phyloP scores from a whole-genome alignment of 306 rosid species.

The Prosopis cineraria region DNA sequence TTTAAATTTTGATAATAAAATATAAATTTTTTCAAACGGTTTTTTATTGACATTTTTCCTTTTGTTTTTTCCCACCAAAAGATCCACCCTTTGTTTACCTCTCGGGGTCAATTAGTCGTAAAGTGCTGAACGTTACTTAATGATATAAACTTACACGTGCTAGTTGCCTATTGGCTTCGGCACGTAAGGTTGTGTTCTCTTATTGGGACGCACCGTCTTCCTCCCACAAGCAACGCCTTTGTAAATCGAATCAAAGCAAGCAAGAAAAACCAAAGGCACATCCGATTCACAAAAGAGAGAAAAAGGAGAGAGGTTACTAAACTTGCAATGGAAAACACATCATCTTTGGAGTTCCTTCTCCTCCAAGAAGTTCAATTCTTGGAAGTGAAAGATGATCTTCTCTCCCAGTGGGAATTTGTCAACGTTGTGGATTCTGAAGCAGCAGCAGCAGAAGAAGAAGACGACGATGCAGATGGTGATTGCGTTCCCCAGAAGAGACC shows the following conservation, averaged over 20 bases:
- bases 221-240: conserved; percentile 17
- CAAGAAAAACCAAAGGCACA: neutral
- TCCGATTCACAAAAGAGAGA: neutral
- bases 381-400: conserved; percentile 42
- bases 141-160: conserved; percentile 18
- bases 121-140: neutral
- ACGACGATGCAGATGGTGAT: neutral
- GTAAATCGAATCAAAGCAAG: neutral
- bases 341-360: conserved; percentile 43
- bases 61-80: too few relatives aligned
- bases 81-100: too few relatives aligned
- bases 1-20: too few relatives aligned
- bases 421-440: conserved; percentile 38
- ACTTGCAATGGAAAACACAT: conserved; percentile 45
- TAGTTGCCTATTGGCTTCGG: neutral
- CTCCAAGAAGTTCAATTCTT: conserved; percentile 52
- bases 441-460: neutral
- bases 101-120: too few relatives aligned
- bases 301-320: neutral
- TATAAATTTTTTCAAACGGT: too few relatives aligned
- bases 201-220: conserved; percentile 25
- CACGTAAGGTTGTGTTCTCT: conserved; percentile 33
- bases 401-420: conserved; percentile 61
- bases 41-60: too few relatives aligned
- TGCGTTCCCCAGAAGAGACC: neutral